Base-by-base conservation (phyloP, 2,329 filamentous ascomycete species). In the Cordyceps cicadae region DNA sequence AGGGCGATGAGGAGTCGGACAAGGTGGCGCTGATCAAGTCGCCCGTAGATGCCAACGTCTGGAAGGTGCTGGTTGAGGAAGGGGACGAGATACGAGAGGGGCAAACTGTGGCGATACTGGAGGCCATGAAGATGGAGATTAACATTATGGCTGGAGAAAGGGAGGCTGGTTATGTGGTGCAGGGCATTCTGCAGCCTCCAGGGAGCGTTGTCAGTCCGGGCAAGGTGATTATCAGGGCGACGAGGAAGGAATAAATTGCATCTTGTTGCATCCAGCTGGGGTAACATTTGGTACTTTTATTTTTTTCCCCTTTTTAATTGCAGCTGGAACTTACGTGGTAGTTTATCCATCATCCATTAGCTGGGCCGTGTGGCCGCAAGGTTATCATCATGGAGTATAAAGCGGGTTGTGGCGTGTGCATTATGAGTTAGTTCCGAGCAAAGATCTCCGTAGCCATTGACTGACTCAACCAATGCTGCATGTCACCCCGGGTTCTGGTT, bases 121-220 rank as follows among this genome's bases (percentile, higher is more conserved):
- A 84, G 62, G 80, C 81, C 0, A 84, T 84, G 81, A 83, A 84
- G 68, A 76, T 83, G 72, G 81, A 83, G 64, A 80, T 83, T 60
- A 72, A 73, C 11, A 74, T 80, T 72, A 24, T 17, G 7, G 53
- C 32, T 19, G 24, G 41, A 1, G 43, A 46, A 11, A 37, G 21
- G 21, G 41, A 46, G n/a, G 43, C 29, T 3, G 54, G 54, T 14
- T 37, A 34, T 24, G 43, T 57, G 17, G 54, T 57, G 12, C 7
- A 26, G 4, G 45, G 15, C 11, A 48, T 57, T n/a, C 24, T 6
- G 5, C 51, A 56, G 19, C 56, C 58, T 12, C 53, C 48, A 2
- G 61, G 61, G 41, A 50, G 54, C 34, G 37, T 63, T 19, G 58
- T 63, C 7, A 61, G 51, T 39, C 61, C 58, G 5, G 61, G 61